Evolutionary conservation across 495 filamentous ascomycete genomes (phyloP).

Genomic region (Xanthoparmelia taractica): DNA sequence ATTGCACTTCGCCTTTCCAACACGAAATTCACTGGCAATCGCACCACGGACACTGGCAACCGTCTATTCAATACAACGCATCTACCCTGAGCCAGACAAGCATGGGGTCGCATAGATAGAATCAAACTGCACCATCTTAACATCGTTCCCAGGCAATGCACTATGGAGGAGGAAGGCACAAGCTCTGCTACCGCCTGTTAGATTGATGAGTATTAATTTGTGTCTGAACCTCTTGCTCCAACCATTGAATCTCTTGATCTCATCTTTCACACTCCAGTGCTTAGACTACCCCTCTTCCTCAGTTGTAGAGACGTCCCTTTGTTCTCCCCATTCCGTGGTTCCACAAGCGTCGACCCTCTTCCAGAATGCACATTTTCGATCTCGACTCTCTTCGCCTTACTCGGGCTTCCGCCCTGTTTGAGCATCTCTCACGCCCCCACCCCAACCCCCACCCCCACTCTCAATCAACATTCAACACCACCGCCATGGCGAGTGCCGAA

Average conservation of each 20-base stretch:
- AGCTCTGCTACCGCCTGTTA: too few species aligned
- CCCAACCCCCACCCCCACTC: too few species aligned
- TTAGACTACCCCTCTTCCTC: not conserved
- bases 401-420: not conserved
- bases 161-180: too few species aligned
- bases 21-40: constrained; percentile 47
- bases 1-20: constrained; percentile 48
- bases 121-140: too few species aligned
- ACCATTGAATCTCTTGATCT: too few species aligned
- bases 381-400: not conserved
- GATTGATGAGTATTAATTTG: too few species aligned
- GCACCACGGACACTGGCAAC: constrained; percentile 51
- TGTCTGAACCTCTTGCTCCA: too few species aligned
- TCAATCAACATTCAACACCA: not conserved
- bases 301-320: not conserved
- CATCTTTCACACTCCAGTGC: too few species aligned
- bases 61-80: constrained; percentile 53
- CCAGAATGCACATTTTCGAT: not conserved
- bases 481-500: too few species aligned
- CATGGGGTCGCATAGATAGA: constrained; percentile 2
- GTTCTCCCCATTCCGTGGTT: not conserved
- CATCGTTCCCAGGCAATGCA: too few species aligned
- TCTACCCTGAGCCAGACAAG: constrained; percentile 23
- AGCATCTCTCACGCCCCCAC: too few species aligned
- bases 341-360: not conserved